phyloP scores from a whole-genome alignment of 164 flowering plant genomes.

The Annona squamosa region DNA sequence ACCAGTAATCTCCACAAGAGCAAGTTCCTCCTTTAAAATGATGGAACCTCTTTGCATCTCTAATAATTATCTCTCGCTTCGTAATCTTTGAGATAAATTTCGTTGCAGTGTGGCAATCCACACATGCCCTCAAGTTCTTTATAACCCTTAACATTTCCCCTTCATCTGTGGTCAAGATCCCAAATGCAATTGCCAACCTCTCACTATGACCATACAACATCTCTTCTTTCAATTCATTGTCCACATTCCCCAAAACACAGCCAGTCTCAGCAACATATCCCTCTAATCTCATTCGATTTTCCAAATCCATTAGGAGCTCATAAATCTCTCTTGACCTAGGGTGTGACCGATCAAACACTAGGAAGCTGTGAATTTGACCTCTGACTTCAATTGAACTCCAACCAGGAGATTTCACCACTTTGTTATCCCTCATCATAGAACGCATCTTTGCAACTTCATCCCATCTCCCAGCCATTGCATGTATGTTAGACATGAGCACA shows the following conservation, averaged over 20 bases:
- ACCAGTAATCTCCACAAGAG: conserved; percentile 14
- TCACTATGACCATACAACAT: conserved; percentile 14
- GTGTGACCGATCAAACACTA: conserved; percentile 9
- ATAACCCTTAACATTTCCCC: conserved; percentile 9
- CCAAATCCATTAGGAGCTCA: conserved; percentile 6
- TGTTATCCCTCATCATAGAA: conserved; percentile 10
- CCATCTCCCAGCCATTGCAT: conserved; percentile 7
- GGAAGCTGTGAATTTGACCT: conserved; percentile 9
- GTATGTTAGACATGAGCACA: conserved; percentile 15
- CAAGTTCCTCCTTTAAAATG: conserved; percentile 8
- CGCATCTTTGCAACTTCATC: conserved; percentile 11
- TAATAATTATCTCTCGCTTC: conserved; percentile 8
- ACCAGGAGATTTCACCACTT: conserved; percentile 6
- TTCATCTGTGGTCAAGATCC: conserved; percentile 7
- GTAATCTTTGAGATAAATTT: conserved; percentile 9
- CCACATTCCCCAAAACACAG: conserved; percentile 10
- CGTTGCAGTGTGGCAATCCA: conserved; percentile 12
- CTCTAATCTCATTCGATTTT: conserved; percentile 11
- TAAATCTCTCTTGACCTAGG: conserved; percentile 10
- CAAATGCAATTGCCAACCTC: conserved; percentile 13
- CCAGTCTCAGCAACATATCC: conserved; percentile 10
- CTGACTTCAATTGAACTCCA: conserved; percentile 13
- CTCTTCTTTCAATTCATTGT: conserved; percentile 9
- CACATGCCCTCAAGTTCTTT: conserved; percentile 15
- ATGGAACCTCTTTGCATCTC: conserved; percentile 13